Percentiles rank a stretch among this genome's conserved stretches.
Evolutionary conservation across 495 filamentous ascomycete genomes (phyloP).

Genomic region (Cercophora scortea): DNA sequence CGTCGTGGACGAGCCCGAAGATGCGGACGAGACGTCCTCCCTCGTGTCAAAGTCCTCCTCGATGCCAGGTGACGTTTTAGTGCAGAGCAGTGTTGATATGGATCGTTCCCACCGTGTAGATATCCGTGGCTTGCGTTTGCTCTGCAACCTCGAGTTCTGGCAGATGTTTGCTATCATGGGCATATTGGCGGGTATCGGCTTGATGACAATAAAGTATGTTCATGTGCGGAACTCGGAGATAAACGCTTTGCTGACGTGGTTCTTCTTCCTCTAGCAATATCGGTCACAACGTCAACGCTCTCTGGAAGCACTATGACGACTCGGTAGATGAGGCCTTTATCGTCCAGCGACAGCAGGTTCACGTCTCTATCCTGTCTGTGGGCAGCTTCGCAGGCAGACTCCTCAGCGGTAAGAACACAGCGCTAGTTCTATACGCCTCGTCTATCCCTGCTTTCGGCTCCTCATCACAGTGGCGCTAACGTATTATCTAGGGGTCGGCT

Average conservation of each 20-base stretch:
- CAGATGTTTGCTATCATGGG: conserved; percentile 79
- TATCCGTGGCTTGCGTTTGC: conserved; percentile 76
- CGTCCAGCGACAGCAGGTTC: conserved; percentile 74
- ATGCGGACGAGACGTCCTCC: conserved; percentile 72
- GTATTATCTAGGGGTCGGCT: conserved; percentile 62
- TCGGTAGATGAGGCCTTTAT: conserved; percentile 67
- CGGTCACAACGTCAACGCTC: conserved; percentile 71
- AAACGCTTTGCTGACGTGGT: conserved; percentile 26
- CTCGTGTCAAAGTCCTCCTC: conserved; percentile 61
- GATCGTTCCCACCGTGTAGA: conserved; percentile 65
- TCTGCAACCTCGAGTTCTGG: conserved; percentile 80
- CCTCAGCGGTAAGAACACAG: conserved; percentile 48
- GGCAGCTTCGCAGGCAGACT: conserved; percentile 78
- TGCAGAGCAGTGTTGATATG: conserved; percentile 48
- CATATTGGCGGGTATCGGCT: conserved; percentile 79
- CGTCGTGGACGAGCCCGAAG: conserved; percentile 20
- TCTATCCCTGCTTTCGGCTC: background rate
- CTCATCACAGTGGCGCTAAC: background rate
- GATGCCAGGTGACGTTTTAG: conserved; percentile 37
- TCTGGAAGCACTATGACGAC: conserved; percentile 80
- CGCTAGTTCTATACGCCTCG: background rate
- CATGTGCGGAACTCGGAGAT: background rate
- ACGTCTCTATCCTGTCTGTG: conserved; percentile 87
- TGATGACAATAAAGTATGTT: conserved; percentile 97
- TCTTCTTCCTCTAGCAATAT: conserved; percentile 60